A percentile compares a stretch with the other conserved stretches of the same genome.
Conservation (phyloP, 257 asterid species). For the Nicotiana tomentosiformis region DNA sequence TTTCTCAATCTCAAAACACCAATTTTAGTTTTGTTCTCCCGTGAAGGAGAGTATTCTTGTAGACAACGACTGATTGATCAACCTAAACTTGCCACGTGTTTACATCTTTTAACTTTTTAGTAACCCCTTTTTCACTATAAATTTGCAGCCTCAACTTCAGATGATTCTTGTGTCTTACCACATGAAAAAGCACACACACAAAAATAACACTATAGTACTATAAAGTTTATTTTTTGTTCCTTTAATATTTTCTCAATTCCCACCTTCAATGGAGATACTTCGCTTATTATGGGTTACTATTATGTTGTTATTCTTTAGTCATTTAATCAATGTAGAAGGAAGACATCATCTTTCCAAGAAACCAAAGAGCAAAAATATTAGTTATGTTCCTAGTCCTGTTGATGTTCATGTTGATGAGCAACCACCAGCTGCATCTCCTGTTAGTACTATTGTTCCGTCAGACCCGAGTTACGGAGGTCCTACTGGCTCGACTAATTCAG, state of each 20-base stretch:
- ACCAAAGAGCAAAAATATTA: slow-evolving; percentile 17
- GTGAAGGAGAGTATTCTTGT: background rate
- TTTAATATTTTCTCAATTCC: background rate
- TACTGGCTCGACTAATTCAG: background rate
- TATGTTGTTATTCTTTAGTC: slow-evolving; percentile 13
- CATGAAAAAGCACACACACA: background rate
- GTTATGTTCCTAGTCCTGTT: slow-evolving; percentile 20
- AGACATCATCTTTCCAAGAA: slow-evolving; percentile 40
- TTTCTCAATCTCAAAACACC: background rate
- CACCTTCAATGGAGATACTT: slow-evolving; percentile 29
- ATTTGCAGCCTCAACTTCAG: slow-evolving; percentile 30
- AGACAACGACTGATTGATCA: slow-evolving; percentile 28
- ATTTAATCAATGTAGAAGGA: slow-evolving; percentile 31
- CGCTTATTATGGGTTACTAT: slow-evolving; percentile 12
- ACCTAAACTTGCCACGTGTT: slow-evolving; percentile 37
- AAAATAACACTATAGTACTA: background rate
- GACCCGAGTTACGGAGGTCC: slow-evolving; percentile 13
- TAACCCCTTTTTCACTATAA: slow-evolving; percentile 30
- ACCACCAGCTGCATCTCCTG: slow-evolving; percentile 15
- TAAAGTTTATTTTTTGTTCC: background rate
- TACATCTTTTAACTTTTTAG: background rate
- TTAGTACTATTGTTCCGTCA: background rate
- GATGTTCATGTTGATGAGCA: background rate
- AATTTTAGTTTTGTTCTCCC: background rate
- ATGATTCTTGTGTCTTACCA: slow-evolving; percentile 14